Base-by-base conservation (phyloP, 78 protist species). In the Dictyostelium intermedium region DNA sequence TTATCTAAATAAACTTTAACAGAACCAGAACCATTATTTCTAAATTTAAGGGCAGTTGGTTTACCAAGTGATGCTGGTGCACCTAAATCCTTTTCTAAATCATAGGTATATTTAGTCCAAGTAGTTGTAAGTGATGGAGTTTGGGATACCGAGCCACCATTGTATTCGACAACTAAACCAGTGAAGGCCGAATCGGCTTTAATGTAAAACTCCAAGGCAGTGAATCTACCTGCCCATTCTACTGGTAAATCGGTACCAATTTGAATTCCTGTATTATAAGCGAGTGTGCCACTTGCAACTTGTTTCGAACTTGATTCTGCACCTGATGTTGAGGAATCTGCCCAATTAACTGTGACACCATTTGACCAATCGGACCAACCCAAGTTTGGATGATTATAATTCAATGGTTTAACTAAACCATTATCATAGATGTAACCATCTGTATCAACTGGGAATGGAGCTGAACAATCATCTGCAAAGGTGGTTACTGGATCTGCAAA, bases 321-420 rank as follows among this genome's bases (percentile, higher is more conserved):
- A 35, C 94, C 94, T 10, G 63, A 1, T 18, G 82, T 50, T 23
- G 82, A 41, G 1, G 30, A 27, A 43, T 89, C 94, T 4, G 30
- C 45, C 94, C 94, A 89, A 63, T 89, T 89, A 5, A 89, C 79
- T 2, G 61, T 80, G 13, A 83, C 82, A 35, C 87, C 84, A 61
- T 66, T 79, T 37, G 85, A 78, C 94, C 94, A 89, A 80, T 89
- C 94, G 0, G 84, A 18, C 93, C 93, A 87, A 43, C 93, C 93
- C 0, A 87, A 25, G 45, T 87, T 87, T 37, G 93, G 93, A 41
- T 87, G 39, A 16, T 23, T 39, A 47, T 47, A 20, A 37, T 76
- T 66, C 23, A 60, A 27, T 79, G 93, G 84, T 25, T 77, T 87
- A 25, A 79, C 85, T 11, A 87, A 32, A 25, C 93, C 93, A 63